Conservation (phyloP, 1,139 yeast species). For the Meyerozyma athensensis region DNA sequence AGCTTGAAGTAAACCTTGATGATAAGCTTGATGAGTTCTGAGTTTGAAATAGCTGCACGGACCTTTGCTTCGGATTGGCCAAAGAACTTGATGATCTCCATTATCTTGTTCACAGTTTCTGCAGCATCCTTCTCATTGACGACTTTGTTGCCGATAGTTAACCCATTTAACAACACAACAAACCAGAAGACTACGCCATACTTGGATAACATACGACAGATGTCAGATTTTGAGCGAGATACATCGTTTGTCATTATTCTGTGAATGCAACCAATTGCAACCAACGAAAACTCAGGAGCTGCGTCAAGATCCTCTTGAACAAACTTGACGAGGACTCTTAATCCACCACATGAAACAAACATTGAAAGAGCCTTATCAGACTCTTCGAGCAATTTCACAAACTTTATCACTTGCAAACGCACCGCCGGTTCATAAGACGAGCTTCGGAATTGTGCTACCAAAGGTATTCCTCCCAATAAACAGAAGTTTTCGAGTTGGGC, state of each 20-base stretch:
- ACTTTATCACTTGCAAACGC: conserved; percentile 41
- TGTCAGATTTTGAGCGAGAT: conserved; percentile 46
- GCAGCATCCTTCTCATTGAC: conserved; percentile 13
- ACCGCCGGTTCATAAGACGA: conserved; percentile 31
- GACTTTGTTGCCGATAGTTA: conserved; percentile 13
- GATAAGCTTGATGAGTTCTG: conserved; percentile 42
- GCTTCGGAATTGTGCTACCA: conserved; percentile 40
- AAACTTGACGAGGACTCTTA: conserved; percentile 45
- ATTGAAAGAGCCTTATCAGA: conserved; percentile 41
- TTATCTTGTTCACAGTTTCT: conserved; percentile 30
- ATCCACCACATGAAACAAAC: conserved; percentile 56
- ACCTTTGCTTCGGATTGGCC: conserved; percentile 44
- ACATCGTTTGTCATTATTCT: conserved; percentile 39
- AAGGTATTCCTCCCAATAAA: conserved; percentile 54
- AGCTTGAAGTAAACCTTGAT: conserved; percentile 36
- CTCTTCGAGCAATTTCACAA: conserved; percentile 35
- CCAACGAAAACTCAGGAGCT: conserved; percentile 42
- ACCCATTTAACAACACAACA: conserved; percentile 37
- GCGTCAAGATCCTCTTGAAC: conserved; percentile 51
- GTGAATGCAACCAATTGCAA: conserved; percentile 45
- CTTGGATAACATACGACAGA: conserved; percentile 50
- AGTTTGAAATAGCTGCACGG: conserved; percentile 33
- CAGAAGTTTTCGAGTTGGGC: conserved; percentile 48
- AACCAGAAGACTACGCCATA: conserved; percentile 49
- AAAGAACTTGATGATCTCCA: conserved; percentile 37